Percentiles rank a stretch among this genome's conserved stretches.
Evolutionary conservation across 1,284 basidiomycete species (phyloP).

Genomic region (Megacollybia platyphylla): DNA sequence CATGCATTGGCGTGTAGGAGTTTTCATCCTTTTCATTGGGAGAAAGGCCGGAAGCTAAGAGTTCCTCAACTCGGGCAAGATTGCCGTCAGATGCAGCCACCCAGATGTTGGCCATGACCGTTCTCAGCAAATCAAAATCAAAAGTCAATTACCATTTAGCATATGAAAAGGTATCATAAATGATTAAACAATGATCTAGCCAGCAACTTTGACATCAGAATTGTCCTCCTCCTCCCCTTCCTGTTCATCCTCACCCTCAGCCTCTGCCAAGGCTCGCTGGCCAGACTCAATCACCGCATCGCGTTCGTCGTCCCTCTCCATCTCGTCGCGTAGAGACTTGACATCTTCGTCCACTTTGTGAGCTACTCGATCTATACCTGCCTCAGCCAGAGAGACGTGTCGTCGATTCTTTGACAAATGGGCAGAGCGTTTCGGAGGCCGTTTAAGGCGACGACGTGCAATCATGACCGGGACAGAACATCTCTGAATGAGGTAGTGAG

Average conservation of each 20-base stretch:
- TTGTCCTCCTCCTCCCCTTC: conserved; percentile 12
- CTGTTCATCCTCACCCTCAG: conserved; percentile 16
- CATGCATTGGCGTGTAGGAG: background rate
- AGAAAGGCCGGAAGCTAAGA: background rate
- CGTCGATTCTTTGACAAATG: conserved; percentile 52
- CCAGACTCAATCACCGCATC: conserved; percentile 11
- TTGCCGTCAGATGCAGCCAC: background rate
- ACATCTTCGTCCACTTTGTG: conserved; percentile 64
- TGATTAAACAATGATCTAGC: background rate
- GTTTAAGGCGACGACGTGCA: conserved; percentile 71
- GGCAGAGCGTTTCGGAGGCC: conserved; percentile 51
- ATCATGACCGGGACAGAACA: conserved; percentile 86
- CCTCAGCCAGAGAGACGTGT: conserved; percentile 78
- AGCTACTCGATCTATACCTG: conserved; percentile 71
- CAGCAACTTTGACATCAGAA: conserved; percentile 31
- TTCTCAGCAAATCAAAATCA: background rate
- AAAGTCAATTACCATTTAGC: background rate
- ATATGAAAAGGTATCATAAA: background rate
- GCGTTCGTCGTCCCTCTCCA: conserved; percentile 43
- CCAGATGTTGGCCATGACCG: background rate
- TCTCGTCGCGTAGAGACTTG: conserved; percentile 56
- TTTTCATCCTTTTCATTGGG: background rate
- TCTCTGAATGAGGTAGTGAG: conserved; percentile 93
- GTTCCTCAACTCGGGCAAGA: background rate
- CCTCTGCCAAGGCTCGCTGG: conserved; percentile 19